Evolutionary conservation across 257 asterid species (phyloP).

Genomic region (Solanum gracilifrons): DNA sequence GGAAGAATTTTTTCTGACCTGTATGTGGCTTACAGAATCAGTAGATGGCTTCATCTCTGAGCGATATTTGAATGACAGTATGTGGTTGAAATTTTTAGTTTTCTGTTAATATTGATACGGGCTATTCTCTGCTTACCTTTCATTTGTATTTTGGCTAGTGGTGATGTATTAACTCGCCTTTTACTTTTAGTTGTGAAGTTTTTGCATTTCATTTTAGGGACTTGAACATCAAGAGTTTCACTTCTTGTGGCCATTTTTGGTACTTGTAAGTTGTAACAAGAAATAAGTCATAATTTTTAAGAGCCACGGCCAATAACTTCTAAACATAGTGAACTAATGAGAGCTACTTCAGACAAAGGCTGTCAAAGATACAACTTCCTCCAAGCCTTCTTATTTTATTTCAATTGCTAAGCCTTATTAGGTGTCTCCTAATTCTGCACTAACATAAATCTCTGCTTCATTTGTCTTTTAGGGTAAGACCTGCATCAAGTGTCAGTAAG

Average conservation of each 20-base stretch:
- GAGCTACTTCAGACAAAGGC: neutral
- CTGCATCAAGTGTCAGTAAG: conserved; percentile 53
- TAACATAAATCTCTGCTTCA: neutral
- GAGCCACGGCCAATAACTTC: neutral
- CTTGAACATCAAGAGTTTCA: neutral
- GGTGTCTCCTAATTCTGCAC: neutral
- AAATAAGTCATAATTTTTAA: neutral
- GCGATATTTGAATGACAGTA: neutral
- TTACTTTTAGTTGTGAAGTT: neutral
- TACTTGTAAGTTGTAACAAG: neutral
- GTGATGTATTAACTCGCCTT: neutral
- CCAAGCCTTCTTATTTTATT: neutral
- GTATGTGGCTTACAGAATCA: neutral
- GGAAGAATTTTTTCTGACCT: neutral
- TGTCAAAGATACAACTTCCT: neutral
- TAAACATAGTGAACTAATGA: neutral
- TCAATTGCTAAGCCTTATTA: neutral
- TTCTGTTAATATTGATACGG: neutral
- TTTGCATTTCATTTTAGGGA: neutral
- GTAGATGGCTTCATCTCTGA: neutral
- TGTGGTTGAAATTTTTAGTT: neutral
- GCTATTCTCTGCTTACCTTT: neutral
- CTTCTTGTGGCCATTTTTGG: neutral
- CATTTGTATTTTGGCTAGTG: neutral
- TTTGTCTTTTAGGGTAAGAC: conserved; percentile 31